Conservation (phyloP, 805 yeast genomes). For the Cyberlindnera mycetangii region DNA sequence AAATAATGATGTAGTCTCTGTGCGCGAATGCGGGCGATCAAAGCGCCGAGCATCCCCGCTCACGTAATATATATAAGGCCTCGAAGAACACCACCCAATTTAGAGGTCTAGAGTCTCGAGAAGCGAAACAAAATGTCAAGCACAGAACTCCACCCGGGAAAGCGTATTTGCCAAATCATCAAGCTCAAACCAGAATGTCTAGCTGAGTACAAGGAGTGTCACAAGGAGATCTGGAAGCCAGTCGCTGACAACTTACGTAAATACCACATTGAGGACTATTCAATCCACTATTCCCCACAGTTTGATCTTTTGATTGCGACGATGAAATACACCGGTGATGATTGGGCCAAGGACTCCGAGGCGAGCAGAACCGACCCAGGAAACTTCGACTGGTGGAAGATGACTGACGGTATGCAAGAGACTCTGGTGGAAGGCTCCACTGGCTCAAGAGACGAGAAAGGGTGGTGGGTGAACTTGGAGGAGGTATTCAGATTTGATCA, state of each 20-base stretch:
- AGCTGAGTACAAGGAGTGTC: constrained; percentile 37
- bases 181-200: constrained; percentile 36
- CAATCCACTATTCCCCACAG: constrained; percentile 35
- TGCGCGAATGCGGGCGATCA: neutral
- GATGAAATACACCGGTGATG: constrained; percentile 38
- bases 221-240: constrained; percentile 30
- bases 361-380: constrained; percentile 34
- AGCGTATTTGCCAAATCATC: constrained; percentile 38
- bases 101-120: too few relatives aligned
- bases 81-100: too few relatives aligned
- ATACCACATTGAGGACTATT: constrained; percentile 40
- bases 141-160: constrained; percentile 31
- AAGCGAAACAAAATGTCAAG: constrained; percentile 9
- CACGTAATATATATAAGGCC: neutral
- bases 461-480: constrained; percentile 38
- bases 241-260: constrained; percentile 33
- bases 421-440: constrained; percentile 35
- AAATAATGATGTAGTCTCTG: neutral
- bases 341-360: constrained; percentile 35
- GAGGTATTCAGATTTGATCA: constrained; percentile 39
- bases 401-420: constrained; percentile 40
- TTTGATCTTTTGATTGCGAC: constrained; percentile 34
- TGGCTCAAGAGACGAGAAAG: constrained; percentile 36
- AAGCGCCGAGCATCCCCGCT: neutral
- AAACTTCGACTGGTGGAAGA: constrained; percentile 39